Evolutionary conservation across 768 basidiomycete genomes (phyloP).

Genomic region (Phylloporus sp.): DNA sequence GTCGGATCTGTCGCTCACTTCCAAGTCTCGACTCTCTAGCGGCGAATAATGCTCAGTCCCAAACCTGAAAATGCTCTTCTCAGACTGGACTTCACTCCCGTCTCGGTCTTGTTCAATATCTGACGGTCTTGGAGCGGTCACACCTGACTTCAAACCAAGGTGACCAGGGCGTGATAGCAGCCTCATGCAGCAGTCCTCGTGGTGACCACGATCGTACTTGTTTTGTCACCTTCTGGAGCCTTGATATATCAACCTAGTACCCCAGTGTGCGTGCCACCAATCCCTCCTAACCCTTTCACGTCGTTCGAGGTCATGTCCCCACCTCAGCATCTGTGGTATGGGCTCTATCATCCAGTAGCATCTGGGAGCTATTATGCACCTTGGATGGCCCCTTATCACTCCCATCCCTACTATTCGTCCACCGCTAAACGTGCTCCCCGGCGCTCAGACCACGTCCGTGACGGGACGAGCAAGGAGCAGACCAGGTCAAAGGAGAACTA

Average conservation of each 20-base stretch:
- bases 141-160: background rate
- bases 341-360: background rate
- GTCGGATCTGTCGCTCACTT: background rate
- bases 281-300: background rate
- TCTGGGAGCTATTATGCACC: background rate
- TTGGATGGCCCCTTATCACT: background rate
- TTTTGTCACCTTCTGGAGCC: background rate
- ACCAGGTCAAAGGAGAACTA: conserved; percentile 1
- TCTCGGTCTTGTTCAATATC: background rate
- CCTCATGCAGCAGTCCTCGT: conserved; percentile 3
- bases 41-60: background rate
- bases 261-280: background rate
- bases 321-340: background rate
- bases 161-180: background rate
- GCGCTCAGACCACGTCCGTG: background rate
- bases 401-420: background rate
- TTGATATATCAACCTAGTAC: background rate
- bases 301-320: background rate
- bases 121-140: background rate
- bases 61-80: background rate
- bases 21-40: background rate
- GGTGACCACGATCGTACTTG: conserved; percentile 2
- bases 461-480: conserved; percentile 5
- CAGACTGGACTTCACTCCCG: background rate
- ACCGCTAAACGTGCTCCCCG: background rate